Evolutionary conservation across 148 eudicot genomes (phyloP), one percentile per base, ranked within the genome.

Genomic region (Vaccinium myrtillus): DNA sequence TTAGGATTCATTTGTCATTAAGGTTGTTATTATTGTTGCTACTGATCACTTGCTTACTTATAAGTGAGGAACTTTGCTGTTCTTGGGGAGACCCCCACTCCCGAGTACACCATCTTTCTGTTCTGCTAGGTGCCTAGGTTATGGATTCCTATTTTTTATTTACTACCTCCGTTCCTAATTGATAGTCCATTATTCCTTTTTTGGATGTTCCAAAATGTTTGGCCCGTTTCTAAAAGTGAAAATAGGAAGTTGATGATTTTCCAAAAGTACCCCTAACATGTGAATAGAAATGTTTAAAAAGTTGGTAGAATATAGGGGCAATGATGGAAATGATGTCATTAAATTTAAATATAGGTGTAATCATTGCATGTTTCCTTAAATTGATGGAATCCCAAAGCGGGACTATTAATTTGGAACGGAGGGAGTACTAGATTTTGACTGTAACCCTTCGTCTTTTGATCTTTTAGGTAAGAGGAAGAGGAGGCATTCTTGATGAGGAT

Each of bases 401-500:
- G 39, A 36, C 39, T 36, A 36, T 36, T 36, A 36, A 36, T 36
- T 36, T 36, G 39, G 39, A 36, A 36, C 1, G 39, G 39, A 36
- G 39, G 39, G 39, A 36, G 39, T 36, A 36, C 5, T 14, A 10
- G 10, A 49, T 50, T 73, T 63, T 83, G 75, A 81, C 14, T 5
- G 14, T 16, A 59, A 48, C 19, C 21, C 27, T 36, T 8, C 43
- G 6, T 82, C 77, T 53, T 27, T 59, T 27, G 50, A 19, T 85
- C 67, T 67, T 86, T 53, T 79, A 96, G 99, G 91, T 87, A 15
- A 79, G 36, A 21, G 39, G 39, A 36, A 36, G 39, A 36, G 92
- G 90, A 56, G 83, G 83, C 78, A 79, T 86, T 39, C 80, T 92
- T 51, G 92, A 88, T 54, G 93, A 92, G 13, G 86, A 84, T 75